Base-by-base conservation (phyloP, 345 rosid genomes). In the Bruguiera gymnorhiza region DNA sequence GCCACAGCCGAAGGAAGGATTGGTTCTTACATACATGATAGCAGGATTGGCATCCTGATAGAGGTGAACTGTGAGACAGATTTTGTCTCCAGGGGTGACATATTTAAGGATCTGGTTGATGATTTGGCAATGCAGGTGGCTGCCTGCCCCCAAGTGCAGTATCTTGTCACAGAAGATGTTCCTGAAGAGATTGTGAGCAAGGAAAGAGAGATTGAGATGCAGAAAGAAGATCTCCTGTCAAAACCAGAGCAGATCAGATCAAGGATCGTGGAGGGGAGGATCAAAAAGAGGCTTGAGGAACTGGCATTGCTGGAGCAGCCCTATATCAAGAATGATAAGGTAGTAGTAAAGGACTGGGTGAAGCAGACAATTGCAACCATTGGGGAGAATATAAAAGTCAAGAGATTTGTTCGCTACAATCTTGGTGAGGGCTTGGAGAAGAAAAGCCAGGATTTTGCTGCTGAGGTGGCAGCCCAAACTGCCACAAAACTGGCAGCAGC, bases 11-110 rank as follows among this genome's bases (percentile, higher is more conserved):
- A 95, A 70, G 99, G 99, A 79, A 87, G 96, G 81, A 89, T 95
- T 8, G 92, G 97, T 72, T 81, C 97, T 67, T 95, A 95, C 81
- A 87, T 95, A 70, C 99, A 95, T 55, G 99, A 89, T 79, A 80
- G 92, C 86, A 88, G 99, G 81, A 91, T 95, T 0, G 99, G 99
- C 63, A 87, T 95, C 76, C 89, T 89, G 62, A 76, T 91, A 60
- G 99, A 95, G 82, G 97, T 91, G 63, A 95, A 89, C 62, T 95
- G 97, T 36, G 99, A 95, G 78, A 95, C 99, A 0, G 99, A 94
- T 76, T 94, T 94, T 36, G 98, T 91, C 75, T 94, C 98, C 6
- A 88, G 97, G 1, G 98, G 98, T 0, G 93, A 94, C 61, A 94
- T 89, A 60, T 91, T 94, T 81, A 94, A 91, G 89, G 97, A 87